These are phyloP conservation scores for Colletotrichum shisoi DNA, from an alignment of 2,329 filamentous ascomycete genomes.

Conservation along the genomic window DNA sequence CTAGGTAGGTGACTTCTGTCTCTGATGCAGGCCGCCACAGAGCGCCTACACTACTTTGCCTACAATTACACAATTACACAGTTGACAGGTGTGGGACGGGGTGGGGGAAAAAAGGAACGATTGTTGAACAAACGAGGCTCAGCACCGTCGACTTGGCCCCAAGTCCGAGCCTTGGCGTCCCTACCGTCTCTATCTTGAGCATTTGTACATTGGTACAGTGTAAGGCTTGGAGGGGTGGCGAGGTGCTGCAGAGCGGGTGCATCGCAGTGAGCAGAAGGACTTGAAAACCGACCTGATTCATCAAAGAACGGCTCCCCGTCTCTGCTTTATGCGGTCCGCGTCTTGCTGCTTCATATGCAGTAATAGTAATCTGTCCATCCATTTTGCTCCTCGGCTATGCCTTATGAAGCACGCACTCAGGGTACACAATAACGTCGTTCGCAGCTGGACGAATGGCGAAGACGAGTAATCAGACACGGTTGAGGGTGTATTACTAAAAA, in stretches of 20 bases:
- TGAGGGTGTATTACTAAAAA: conserved; percentile 14
- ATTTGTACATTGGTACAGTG: background rate
- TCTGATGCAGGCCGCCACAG: conserved; percentile 18
- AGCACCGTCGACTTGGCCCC: conserved; percentile 22
- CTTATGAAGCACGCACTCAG: conserved; percentile 3
- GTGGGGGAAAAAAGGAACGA: conserved; percentile 17
- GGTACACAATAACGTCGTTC: background rate
- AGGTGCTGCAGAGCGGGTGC: conserved; percentile 16
- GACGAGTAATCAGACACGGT: conserved; percentile 10
- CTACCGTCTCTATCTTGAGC: background rate
- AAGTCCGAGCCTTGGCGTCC: conserved; percentile 2
- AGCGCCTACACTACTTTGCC: conserved; percentile 25
- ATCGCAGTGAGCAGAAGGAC: conserved; percentile 12
- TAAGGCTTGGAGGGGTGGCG: conserved; percentile 21
- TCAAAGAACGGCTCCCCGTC: background rate
- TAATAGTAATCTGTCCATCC: background rate
- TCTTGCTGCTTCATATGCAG: background rate
- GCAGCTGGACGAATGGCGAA: conserved; percentile 13
- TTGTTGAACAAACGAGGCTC: conserved; percentile 27
- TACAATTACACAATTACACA: conserved; percentile 8
- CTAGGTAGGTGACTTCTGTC: background rate
- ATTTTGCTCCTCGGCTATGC: no score
- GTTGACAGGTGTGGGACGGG: conserved; percentile 27
- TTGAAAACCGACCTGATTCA: background rate
- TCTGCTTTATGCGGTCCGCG: conserved; percentile 2